These are phyloP conservation scores for Flueggea neowawraea DNA, from an alignment of 441 rosid genomes.

Conservation along the genomic window DNA sequence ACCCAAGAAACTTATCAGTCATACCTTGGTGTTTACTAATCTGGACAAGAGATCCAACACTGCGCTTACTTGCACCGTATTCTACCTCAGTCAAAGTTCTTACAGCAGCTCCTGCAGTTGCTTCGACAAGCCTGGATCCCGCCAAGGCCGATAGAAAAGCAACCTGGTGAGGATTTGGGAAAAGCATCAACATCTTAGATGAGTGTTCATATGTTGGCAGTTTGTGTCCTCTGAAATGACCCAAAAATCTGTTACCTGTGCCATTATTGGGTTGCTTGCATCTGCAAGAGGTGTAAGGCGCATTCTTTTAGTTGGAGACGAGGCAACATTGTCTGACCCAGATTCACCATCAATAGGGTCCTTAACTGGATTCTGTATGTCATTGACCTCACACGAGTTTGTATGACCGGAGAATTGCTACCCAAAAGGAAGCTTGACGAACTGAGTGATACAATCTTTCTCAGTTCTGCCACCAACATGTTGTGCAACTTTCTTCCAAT, in stretches of 20 bases:
- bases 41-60: slow-evolving; percentile 21
- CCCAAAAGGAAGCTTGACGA: slow-evolving; percentile 85
- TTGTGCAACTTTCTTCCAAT: slow-evolving; percentile 88
- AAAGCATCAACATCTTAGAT: slow-evolving; percentile 1
- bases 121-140: slow-evolving; percentile 73
- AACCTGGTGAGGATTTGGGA: slow-evolving; percentile 46
- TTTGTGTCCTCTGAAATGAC: neutral
- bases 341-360: slow-evolving; percentile 28
- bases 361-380: slow-evolving; percentile 27
- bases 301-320: slow-evolving; percentile 50
- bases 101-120: slow-evolving; percentile 83
- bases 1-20: neutral
- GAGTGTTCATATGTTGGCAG: neutral
- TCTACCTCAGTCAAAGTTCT: slow-evolving; percentile 46
- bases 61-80: slow-evolving; percentile 26
- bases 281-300: slow-evolving; percentile 83
- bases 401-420: slow-evolving; percentile 51
- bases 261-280: slow-evolving; percentile 99
- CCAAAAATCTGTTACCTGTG: slow-evolving; percentile 51
- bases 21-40: slow-evolving; percentile 37
- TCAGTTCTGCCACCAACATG: slow-evolving; percentile 83
- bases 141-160: slow-evolving; percentile 91
- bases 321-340: slow-evolving; percentile 29
- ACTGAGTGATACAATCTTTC: slow-evolving; percentile 79
- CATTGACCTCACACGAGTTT: slow-evolving; percentile 40